Evolutionary conservation across 2,329 filamentous ascomycete genomes (phyloP).

Genomic region (Fusarium sp.): DNA sequence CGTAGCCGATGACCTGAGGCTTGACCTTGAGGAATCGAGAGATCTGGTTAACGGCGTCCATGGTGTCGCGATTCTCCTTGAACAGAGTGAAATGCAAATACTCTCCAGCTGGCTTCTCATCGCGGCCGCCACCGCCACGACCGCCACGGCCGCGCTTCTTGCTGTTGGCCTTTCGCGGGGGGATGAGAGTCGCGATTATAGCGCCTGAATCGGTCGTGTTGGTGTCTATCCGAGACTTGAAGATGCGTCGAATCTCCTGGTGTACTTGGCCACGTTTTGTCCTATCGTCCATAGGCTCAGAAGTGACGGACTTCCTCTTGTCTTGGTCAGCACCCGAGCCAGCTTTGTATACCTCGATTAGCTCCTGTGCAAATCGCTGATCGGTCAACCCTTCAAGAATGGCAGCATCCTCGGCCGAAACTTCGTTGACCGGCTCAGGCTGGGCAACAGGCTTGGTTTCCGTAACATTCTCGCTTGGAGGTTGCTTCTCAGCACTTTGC

Average conservation of each 20-base stretch:
- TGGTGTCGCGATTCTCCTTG: conserved; percentile 97
- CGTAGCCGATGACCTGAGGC: conserved; percentile 79
- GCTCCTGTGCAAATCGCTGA: conserved; percentile 56
- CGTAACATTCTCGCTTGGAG: conserved; percentile 34
- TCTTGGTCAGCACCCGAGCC: conserved; percentile 52
- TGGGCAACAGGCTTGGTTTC: conserved; percentile 37
- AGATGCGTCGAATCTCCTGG: conserved; percentile 81
- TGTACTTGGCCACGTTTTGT: conserved; percentile 64
- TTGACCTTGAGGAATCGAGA: conserved; percentile 81
- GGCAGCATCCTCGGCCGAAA: conserved; percentile 53
- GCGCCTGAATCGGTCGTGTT: conserved; percentile 71
- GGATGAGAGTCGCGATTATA: conserved; percentile 77
- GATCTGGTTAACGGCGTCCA: conserved; percentile 88
- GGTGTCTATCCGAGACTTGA: conserved; percentile 83
- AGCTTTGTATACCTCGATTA: conserved; percentile 60
- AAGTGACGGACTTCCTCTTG: conserved; percentile 55
- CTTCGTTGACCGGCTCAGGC: conserved; percentile 45
- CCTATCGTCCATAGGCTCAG: conserved; percentile 62
- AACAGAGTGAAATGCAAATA: conserved; percentile 93
- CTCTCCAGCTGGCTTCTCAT: conserved; percentile 69
- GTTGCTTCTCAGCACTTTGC: conserved; percentile 31
- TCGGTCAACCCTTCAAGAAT: conserved; percentile 59
- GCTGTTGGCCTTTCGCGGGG: conserved; percentile 56
- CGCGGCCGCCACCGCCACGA: conserved; percentile 40
- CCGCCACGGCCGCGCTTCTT: conserved; percentile 51